A percentile compares a stretch with the other conserved stretches of the same genome.
phyloP scores from a whole-genome alignment of 148 eudicot genomes.

The Rhododendron ferrugineum region DNA sequence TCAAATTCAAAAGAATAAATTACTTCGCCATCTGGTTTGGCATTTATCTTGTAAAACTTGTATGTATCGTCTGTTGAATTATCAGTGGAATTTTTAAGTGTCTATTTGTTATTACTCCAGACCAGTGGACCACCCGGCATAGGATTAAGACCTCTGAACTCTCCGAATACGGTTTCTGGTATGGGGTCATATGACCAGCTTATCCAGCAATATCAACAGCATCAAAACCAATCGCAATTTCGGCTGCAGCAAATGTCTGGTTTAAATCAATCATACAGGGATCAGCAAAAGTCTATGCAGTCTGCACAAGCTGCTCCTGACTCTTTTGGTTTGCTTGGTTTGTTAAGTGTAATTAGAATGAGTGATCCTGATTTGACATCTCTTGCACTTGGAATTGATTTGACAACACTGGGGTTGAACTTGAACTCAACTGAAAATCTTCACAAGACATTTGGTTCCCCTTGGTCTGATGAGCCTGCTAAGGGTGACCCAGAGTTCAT shows the following conservation, averaged over 20 bases:
- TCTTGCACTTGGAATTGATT: constrained; percentile 82
- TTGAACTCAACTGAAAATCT: constrained; percentile 68
- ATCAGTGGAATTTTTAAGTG: background rate
- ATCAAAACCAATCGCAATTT: constrained; percentile 58
- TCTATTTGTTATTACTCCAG: constrained; percentile 7
- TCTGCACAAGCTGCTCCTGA: constrained; percentile 62
- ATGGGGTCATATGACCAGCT: constrained; percentile 55
- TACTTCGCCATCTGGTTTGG: background rate
- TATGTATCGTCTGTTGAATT: background rate
- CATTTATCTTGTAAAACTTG: background rate
- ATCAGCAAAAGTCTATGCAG: constrained; percentile 80
- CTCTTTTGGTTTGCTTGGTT: constrained; percentile 62
- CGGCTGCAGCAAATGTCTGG: constrained; percentile 61
- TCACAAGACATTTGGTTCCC: constrained; percentile 72
- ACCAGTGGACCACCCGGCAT: constrained; percentile 25
- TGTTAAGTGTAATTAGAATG: constrained; percentile 45
- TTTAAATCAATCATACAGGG: constrained; percentile 66
- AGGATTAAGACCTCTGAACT: constrained; percentile 42
- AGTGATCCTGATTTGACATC: constrained; percentile 59
- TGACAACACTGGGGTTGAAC: constrained; percentile 66
- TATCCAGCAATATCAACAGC: constrained; percentile 71
- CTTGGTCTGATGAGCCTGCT: constrained; percentile 77
- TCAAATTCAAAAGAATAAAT: background rate
- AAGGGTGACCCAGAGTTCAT: constrained; percentile 66
- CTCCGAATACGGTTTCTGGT: constrained; percentile 34